These are phyloP conservation scores for Alternaria novae-zelandiae DNA, from an alignment of 2,329 filamentous ascomycete species.

Conservation along the genomic window DNA sequence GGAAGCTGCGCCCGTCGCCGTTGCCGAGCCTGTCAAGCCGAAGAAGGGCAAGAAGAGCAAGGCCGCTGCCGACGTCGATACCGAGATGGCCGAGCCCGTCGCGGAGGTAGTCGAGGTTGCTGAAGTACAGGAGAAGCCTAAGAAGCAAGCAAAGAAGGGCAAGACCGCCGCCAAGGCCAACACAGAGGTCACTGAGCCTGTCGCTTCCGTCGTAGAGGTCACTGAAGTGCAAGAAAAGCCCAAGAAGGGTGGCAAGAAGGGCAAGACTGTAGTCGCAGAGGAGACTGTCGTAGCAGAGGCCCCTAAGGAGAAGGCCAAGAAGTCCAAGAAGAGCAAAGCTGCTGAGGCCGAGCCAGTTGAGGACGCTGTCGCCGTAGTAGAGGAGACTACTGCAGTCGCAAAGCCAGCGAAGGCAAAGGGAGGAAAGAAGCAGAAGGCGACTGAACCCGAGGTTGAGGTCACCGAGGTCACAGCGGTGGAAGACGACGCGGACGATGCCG, in stretches of 20 bases:
- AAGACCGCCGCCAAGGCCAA: slow-evolving; percentile 6
- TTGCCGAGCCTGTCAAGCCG: slow-evolving; percentile 17
- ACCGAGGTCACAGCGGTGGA: slow-evolving; percentile 17
- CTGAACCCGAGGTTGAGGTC: slow-evolving; percentile 17
- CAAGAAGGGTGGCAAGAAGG: slow-evolving; percentile 26
- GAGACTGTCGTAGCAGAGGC: slow-evolving; percentile 13
- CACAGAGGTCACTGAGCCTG: slow-evolving; percentile 6
- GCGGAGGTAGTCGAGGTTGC: slow-evolving; percentile 8
- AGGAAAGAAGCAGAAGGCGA: slow-evolving; percentile 23
- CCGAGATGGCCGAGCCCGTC: slow-evolving; percentile 10
- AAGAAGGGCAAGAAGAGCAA: slow-evolving; percentile 49
- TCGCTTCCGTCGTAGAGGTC: slow-evolving; percentile 6
- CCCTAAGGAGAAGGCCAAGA: slow-evolving; percentile 29
- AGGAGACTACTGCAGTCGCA: slow-evolving; percentile 13
- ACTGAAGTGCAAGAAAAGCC: slow-evolving; percentile 15
- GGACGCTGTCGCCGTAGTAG: slow-evolving; percentile 9
- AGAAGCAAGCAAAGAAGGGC: slow-evolving; percentile 26
- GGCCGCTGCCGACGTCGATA: slow-evolving; percentile 19
- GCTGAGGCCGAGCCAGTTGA: slow-evolving; percentile 20
- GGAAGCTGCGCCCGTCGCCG: slow-evolving; percentile 23
- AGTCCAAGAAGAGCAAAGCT: slow-evolving; percentile 26
- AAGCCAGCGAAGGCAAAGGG: slow-evolving; percentile 28
- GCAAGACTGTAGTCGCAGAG: slow-evolving; percentile 16
- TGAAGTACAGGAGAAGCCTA: slow-evolving; percentile 16
- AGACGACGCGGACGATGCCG: slow-evolving; percentile 25